Evolutionary conservation across 176 grass and related monocot genomes (phyloP), one percentile per base, ranked within the genome.

Genomic region (Rhynchospora breviuscula): DNA sequence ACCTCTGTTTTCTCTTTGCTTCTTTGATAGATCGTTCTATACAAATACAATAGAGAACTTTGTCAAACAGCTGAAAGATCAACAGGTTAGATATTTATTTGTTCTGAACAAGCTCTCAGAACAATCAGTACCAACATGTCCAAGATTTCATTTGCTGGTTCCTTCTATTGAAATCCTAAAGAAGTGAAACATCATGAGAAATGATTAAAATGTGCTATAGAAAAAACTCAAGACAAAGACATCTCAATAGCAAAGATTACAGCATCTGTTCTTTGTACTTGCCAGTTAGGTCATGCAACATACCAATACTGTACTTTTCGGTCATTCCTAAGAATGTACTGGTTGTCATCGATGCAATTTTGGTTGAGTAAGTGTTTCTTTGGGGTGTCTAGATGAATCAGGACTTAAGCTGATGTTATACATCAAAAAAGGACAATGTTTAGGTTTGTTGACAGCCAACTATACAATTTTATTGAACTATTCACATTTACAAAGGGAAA

Each of bases 81-180:
- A 90, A 68, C 85, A 94, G 89, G 94, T 97, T 83, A 64, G 52
- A 46, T 35, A 83, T 83, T 69, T 43, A 56, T 84, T 80, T 92
- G 13, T 87, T 87, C 65, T 15, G 57, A 64, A 23, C 29, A 29
- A 73, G 29, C 49, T 85, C 8, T 78, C 22, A 15, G 56, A 60
- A 22, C 14, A 15, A 15, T 80, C 31, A 66, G 51, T 65, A 48
- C 7, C 6, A 70, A 26, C 15, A 82, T 49, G 23, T 5, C 59
- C 6, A 12, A 17, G 40, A 8, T 56, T 76, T 54, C 60, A 43
- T 15, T 54, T 18, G 17, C 18, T 66, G 43, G 46, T 63, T 48
- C 12, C 43, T 64, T 26, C 23, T 69, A 64, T 21, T 82, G 59
- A 40, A 81, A 44, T 46, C 51, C 33, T 46, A 47, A 61, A 43